A percentile compares a stretch with the other conserved stretches of the same genome.
These are phyloP conservation scores for Taiozyma onychis DNA, from an alignment of 1,139 yeast species.

Conservation along the genomic window DNA sequence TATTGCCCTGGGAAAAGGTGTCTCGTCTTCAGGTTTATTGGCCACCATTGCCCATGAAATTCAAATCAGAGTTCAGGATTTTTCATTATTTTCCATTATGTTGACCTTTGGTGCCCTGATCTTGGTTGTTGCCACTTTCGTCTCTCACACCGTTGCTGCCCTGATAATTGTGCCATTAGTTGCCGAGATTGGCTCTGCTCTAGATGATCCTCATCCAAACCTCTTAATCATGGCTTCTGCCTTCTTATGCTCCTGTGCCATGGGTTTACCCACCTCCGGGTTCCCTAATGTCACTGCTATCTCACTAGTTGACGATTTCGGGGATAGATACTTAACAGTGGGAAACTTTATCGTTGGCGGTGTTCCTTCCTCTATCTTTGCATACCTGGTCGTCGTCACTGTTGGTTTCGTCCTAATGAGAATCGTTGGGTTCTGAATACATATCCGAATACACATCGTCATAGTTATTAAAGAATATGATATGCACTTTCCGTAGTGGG, in stretches of 20 bases:
- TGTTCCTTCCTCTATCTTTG: constrained; percentile 75
- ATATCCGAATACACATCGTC: neutral
- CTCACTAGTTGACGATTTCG: constrained; percentile 85
- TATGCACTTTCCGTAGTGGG: no score
- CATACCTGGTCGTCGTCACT: constrained; percentile 64
- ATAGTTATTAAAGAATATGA: neutral
- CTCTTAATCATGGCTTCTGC: constrained; percentile 81
- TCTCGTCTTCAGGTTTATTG: constrained; percentile 79
- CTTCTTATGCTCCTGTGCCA: constrained; percentile 81
- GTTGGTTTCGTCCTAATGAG: constrained; percentile 75
- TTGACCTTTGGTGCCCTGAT: constrained; percentile 74
- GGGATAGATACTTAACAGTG: constrained; percentile 79
- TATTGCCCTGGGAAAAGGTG: constrained; percentile 87
- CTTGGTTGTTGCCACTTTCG: constrained; percentile 84
- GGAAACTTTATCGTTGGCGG: constrained; percentile 82
- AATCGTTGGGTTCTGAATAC: constrained; percentile 39
- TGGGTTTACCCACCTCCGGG: constrained; percentile 96
- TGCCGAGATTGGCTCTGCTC: constrained; percentile 73
- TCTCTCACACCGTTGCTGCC: constrained; percentile 95
- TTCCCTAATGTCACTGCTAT: constrained; percentile 96
- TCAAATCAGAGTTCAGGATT: constrained; percentile 52
- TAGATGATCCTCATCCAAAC: constrained; percentile 44
- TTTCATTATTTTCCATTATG: constrained; percentile 63
- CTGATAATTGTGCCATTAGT: constrained; percentile 84
- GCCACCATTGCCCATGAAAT: constrained; percentile 70